Conservation (phyloP, 306 rosid genomes). For the cucumber (Cucumis sativus) region DNA sequence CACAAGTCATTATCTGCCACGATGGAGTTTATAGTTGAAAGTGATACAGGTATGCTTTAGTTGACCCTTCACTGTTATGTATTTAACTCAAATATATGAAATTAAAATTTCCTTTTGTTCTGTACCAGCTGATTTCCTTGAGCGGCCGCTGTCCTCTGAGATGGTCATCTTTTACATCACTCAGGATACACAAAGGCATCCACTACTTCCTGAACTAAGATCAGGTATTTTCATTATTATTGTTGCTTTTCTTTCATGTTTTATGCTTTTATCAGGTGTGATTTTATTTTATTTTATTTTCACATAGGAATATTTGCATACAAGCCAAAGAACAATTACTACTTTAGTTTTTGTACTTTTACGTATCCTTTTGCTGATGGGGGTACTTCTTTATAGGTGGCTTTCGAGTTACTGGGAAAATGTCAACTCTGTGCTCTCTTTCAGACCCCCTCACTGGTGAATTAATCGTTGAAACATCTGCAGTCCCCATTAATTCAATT, state of each 20-base stretch:
- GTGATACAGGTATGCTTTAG: constrained; percentile 47
- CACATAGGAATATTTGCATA: not conserved
- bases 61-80: not conserved
- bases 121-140: constrained; percentile 49
- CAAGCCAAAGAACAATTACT: not conserved
- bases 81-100: not conserved
- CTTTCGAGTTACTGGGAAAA: constrained; percentile 75
- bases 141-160: constrained; percentile 64
- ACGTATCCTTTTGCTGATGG: constrained; percentile 11
- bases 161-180: constrained; percentile 79
- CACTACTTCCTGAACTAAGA: constrained; percentile 75
- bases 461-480: constrained; percentile 73
- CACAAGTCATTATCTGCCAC: constrained; percentile 74
- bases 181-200: constrained; percentile 94
- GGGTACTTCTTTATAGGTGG: constrained; percentile 48
- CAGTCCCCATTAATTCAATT: constrained; percentile 68
- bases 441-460: constrained; percentile 64
- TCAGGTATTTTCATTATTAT: constrained; percentile 39
- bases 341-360: constrained; percentile 4
- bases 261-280: not conserved
- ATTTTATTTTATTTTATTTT: not conserved
- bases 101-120: constrained; percentile 2
- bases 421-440: constrained; percentile 67
- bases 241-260: not conserved
- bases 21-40: constrained; percentile 71